A percentile compares a stretch with the other conserved stretches of the same genome.
Evolutionary conservation across 768 basidiomycete genomes (phyloP).

Genomic region (Chalciporus piperatus): DNA sequence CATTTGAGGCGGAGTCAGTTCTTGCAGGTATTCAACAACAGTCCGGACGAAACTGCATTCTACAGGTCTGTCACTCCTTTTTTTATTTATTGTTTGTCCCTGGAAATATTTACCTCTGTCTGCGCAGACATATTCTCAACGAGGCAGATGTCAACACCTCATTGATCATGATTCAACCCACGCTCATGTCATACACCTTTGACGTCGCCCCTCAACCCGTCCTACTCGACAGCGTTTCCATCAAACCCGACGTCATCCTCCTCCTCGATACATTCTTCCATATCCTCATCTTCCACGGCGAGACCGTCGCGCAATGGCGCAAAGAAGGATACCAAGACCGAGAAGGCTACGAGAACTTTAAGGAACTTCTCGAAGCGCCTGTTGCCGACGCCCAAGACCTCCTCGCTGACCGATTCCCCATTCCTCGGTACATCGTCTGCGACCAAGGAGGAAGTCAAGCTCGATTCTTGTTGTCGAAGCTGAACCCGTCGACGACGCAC

Average conservation of each 20-base stretch:
- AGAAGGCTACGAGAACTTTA: constrained; percentile 98
- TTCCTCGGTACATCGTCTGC: constrained; percentile 96
- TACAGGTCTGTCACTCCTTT: constrained; percentile 63
- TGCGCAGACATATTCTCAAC: constrained; percentile 81
- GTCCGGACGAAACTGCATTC: constrained; percentile 98
- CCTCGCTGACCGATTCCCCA: constrained; percentile 92
- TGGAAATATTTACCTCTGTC: neutral
- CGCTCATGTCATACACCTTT: constrained; percentile 97
- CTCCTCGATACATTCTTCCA: constrained; percentile 99
- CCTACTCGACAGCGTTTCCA: constrained; percentile 94
- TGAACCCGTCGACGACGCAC: constrained; percentile 98
- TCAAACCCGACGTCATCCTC: constrained; percentile 94
- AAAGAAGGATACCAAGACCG: constrained; percentile 99
- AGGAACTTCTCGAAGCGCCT: constrained; percentile 85
- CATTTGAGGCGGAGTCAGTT: constrained; percentile 96
- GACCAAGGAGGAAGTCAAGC: constrained; percentile 98
- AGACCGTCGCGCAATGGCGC: constrained; percentile 95
- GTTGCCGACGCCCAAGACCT: constrained; percentile 94
- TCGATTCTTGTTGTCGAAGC: constrained; percentile 93
- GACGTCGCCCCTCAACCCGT: constrained; percentile 92
- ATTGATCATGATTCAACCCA: constrained; percentile 99
- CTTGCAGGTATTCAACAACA: constrained; percentile 99
- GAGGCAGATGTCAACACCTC: constrained; percentile 99
- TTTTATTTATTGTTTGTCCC: neutral
- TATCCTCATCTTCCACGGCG: constrained; percentile 99